A percentile compares a stretch with the other conserved stretches of the same genome.
Conservation (phyloP, 2,329 filamentous ascomycete species). For the Aspergillus ibericus region DNA sequence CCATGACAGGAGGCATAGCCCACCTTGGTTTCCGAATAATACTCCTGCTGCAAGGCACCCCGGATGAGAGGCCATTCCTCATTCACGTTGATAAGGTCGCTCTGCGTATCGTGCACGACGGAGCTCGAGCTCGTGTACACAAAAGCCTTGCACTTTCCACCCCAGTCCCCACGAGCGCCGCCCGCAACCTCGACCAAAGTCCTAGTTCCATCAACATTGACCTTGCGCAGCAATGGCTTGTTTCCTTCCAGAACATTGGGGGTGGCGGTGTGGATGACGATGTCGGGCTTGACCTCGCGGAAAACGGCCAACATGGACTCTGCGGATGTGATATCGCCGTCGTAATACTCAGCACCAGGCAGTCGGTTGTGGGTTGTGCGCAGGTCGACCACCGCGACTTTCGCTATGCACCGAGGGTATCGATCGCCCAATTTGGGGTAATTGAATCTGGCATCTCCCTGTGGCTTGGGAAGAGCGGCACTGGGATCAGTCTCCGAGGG, state of each 20-base stretch:
- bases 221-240: slow-evolving; percentile 68
- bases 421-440: slow-evolving; percentile 40
- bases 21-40: slow-evolving; percentile 91
- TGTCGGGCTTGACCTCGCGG: slow-evolving; percentile 66
- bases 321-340: slow-evolving; percentile 74
- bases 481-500: slow-evolving; percentile 48
- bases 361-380: slow-evolving; percentile 67
- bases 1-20: slow-evolving; percentile 9
- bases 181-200: slow-evolving; percentile 69
- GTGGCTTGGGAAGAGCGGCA: slow-evolving; percentile 37
- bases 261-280: slow-evolving; percentile 89
- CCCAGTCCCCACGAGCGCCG: slow-evolving; percentile 63
- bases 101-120: slow-evolving; percentile 77
- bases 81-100: slow-evolving; percentile 78
- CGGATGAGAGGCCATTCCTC: slow-evolving; percentile 77
- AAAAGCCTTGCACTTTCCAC: slow-evolving; percentile 65
- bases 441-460: slow-evolving; percentile 37
- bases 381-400: slow-evolving; percentile 71
- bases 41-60: slow-evolving; percentile 69
- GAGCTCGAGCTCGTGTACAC: slow-evolving; percentile 91
- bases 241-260: slow-evolving; percentile 56
- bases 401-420: slow-evolving; percentile 46
- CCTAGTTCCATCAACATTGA: slow-evolving; percentile 85
- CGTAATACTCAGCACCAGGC: slow-evolving; percentile 65
- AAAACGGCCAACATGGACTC: slow-evolving; percentile 64